phyloP scores from a whole-genome alignment of 371 early-diverging fungal species.

The Apophysomyces trapeziformis region DNA sequence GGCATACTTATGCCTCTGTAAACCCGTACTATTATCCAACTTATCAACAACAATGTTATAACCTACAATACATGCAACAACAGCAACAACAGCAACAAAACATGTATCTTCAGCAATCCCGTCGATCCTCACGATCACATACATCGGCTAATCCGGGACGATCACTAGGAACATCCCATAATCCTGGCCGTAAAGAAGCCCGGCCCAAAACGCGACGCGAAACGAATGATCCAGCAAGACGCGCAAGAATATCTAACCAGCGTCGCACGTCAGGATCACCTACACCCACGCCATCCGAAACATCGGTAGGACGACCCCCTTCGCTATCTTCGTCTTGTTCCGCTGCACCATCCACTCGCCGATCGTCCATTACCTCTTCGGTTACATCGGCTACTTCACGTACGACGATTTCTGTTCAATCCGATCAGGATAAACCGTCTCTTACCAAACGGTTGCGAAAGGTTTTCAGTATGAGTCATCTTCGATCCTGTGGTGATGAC shows the following conservation, averaged over 20 bases:
- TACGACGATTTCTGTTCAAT: conserved; percentile 30
- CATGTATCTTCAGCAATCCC: conserved; percentile 15
- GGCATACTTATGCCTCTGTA: no score
- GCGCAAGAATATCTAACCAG: neutral
- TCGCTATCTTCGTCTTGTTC: conserved; percentile 14
- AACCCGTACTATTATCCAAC: neutral
- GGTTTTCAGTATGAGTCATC: conserved; percentile 54
- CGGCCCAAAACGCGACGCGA: neutral
- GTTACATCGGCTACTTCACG: conserved; percentile 26
- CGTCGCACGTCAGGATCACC: neutral
- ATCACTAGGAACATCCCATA: neutral
- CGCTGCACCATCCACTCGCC: conserved; percentile 21
- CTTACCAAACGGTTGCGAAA: conserved; percentile 51
- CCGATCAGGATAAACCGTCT: conserved; percentile 42
- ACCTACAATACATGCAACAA: conserved; percentile 15
- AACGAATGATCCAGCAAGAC: neutral
- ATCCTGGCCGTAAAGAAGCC: neutral
- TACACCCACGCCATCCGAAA: neutral
- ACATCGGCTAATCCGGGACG: neutral
- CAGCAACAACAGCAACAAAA: conserved; percentile 21
- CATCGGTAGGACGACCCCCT: neutral
- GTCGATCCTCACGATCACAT: conserved; percentile 21
- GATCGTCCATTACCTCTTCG: conserved; percentile 40
- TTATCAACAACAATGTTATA: conserved; percentile 22
- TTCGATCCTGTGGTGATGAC: conserved; percentile 16